Conservation (phyloP, 2,329 filamentous ascomycete genomes). For the Beauveria australis region DNA sequence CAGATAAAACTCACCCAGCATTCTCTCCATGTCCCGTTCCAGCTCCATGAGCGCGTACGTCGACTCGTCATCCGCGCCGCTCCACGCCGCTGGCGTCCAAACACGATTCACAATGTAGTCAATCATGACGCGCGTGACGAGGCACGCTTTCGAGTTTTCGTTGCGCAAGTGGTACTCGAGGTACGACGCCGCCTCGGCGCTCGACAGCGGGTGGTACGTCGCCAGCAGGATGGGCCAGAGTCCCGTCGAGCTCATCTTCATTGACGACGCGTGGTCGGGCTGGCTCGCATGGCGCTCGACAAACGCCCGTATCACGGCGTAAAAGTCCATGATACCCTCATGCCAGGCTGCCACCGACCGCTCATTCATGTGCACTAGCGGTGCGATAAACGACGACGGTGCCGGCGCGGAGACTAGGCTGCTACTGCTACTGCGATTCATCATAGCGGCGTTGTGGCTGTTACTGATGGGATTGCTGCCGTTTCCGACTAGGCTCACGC, state of each 20-base stretch:
- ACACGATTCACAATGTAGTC: slow-evolving; percentile 35
- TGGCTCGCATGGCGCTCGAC: slow-evolving; percentile 27
- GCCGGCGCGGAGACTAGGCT: background rate
- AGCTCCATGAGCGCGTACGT: slow-evolving; percentile 27
- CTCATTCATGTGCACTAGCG: slow-evolving; percentile 29
- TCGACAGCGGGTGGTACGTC: slow-evolving; percentile 29
- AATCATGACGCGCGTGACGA: slow-evolving; percentile 34
- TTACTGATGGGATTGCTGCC: background rate
- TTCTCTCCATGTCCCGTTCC: slow-evolving; percentile 27
- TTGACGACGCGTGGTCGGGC: slow-evolving; percentile 21
- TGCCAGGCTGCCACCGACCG: slow-evolving; percentile 26
- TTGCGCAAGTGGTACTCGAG: slow-evolving; percentile 32
- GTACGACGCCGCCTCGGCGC: slow-evolving; percentile 31
- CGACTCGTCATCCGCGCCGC: slow-evolving; percentile 27
- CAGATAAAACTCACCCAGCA: slow-evolving; percentile 21
- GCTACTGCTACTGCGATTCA: slow-evolving; percentile 11
- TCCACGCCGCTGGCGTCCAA: slow-evolving; percentile 32
- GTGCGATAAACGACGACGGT: slow-evolving; percentile 13
- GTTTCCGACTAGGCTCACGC: background rate
- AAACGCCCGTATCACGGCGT: slow-evolving; percentile 27
- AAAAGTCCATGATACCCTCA: slow-evolving; percentile 29
- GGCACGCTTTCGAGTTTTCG: slow-evolving; percentile 31
- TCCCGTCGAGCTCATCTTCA: slow-evolving; percentile 21
- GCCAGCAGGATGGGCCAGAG: slow-evolving; percentile 30
- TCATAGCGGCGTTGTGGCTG: slow-evolving; percentile 9